Percentiles rank a stretch among this genome's conserved stretches.
Evolutionary conservation across 192 early-diverging fungal species (phyloP).

Genomic region (Pilaira anomala): DNA sequence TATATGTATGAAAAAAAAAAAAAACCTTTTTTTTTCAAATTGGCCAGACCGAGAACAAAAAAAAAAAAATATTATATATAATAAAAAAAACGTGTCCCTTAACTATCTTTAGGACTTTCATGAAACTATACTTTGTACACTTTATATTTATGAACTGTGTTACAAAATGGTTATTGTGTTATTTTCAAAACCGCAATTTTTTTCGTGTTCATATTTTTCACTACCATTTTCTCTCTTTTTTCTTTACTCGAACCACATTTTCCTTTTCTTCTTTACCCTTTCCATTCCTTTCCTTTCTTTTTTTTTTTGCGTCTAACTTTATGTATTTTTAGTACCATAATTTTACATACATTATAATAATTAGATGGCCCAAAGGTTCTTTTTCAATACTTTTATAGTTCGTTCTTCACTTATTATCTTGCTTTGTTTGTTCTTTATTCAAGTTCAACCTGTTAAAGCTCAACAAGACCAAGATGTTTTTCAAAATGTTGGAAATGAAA

Average conservation of each 20-base stretch:
- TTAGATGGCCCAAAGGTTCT: background rate
- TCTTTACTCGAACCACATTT: background rate
- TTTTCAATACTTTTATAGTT: background rate
- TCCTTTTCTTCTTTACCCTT: background rate
- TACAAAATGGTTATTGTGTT: background rate
- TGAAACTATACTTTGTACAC: background rate
- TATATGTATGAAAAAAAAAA: no score
- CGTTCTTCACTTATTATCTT: background rate
- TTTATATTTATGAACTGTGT: background rate
- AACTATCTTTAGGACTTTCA: background rate
- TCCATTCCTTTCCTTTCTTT: background rate
- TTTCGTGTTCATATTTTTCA: background rate
- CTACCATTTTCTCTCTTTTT: background rate
- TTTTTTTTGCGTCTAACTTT: no score
- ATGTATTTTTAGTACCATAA: no score
- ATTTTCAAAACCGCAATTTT: background rate
- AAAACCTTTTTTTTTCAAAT: no score
- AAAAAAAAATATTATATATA: no score
- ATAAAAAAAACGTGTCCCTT: background rate
- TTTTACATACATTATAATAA: background rate
- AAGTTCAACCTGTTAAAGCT: background rate
- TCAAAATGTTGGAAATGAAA: background rate
- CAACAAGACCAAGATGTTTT: background rate
- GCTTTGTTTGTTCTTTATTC: background rate
- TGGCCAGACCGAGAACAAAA: no score